A percentile compares a stretch with the other conserved stretches of the same genome.
Evolutionary conservation across 1,284 basidiomycete species (phyloP).

Genomic region (Ustilago loliicola): DNA sequence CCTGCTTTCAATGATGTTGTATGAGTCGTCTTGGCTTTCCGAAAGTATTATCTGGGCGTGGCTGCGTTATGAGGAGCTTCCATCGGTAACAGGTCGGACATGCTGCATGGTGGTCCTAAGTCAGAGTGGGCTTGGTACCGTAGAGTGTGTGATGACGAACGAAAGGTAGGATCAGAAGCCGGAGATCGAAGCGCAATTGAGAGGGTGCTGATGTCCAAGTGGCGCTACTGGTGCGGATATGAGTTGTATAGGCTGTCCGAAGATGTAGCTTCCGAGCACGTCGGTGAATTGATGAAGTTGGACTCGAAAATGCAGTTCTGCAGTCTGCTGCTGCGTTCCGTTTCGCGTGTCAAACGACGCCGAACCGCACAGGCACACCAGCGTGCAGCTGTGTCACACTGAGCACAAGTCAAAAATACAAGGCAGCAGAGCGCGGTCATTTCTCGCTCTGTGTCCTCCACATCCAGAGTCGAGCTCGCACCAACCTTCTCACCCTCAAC

Average conservation of each 20-base stretch:
- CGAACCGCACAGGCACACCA: background rate
- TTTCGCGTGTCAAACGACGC: conserved; percentile 2
- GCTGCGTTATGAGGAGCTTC: background rate
- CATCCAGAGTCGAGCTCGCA: background rate
- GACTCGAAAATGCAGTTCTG: conserved; percentile 1
- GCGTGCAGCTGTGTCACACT: background rate
- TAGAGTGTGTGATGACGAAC: too few species aligned
- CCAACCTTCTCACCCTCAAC: background rate
- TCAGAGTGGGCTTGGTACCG: background rate
- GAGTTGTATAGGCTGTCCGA: too few species aligned
- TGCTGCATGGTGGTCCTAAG: conserved; percentile 18
- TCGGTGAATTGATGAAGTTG: background rate
- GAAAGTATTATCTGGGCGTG: too few species aligned
- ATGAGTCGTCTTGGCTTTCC: background rate
- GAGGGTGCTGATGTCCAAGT: background rate
- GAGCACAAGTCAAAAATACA: background rate
- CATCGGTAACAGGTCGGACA: background rate
- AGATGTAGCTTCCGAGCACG: background rate
- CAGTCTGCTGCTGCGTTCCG: background rate
- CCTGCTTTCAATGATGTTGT: background rate
- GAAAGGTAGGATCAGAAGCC: too few species aligned
- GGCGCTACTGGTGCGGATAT: too few species aligned
- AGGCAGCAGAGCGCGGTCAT: conserved; percentile 11
- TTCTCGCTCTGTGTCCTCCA: background rate
- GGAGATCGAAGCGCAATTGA: background rate